Evolutionary conservation across 768 basidiomycete genomes (phyloP).

Genomic region (Collybia nuda): DNA sequence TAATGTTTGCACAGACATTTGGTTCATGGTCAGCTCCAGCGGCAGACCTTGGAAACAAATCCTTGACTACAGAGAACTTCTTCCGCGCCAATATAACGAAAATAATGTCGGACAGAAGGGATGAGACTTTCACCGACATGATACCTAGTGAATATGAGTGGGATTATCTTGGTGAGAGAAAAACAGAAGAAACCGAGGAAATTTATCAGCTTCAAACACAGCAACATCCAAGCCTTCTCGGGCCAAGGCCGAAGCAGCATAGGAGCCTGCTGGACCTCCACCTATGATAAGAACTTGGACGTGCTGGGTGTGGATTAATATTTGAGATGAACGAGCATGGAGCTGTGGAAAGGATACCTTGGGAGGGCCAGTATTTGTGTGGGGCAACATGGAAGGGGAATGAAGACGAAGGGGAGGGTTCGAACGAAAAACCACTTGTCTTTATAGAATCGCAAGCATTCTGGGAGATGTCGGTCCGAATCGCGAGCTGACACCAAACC

Average conservation of each 20-base stretch:
- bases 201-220: slow-evolving; percentile 52
- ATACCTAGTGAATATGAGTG: slow-evolving; percentile 34
- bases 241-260: slow-evolving; percentile 54
- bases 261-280: slow-evolving; percentile 58
- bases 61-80: slow-evolving; percentile 48
- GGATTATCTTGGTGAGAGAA: neutral
- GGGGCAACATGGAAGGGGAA: slow-evolving; percentile 1
- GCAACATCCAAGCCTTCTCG: slow-evolving; percentile 56
- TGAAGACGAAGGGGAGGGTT: neutral
- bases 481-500: neutral
- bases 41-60: slow-evolving; percentile 47
- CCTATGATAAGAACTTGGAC: slow-evolving; percentile 46
- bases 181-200: slow-evolving; percentile 39
- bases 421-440: too few relatives aligned
- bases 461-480: neutral
- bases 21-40: neutral
- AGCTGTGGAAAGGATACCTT: slow-evolving; percentile 3
- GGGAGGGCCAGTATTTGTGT: slow-evolving; percentile 7
- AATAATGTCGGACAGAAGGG: slow-evolving; percentile 58
- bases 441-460: neutral
- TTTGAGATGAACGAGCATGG: too few relatives aligned
- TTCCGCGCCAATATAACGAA: slow-evolving; percentile 59
- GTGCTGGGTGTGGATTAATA: slow-evolving; percentile 25
- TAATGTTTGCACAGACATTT: neutral
- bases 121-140: slow-evolving; percentile 63